These are phyloP conservation scores for Panicum virgatum DNA, from an alignment of 202 grass and related monocot species.

Conservation along the genomic window DNA sequence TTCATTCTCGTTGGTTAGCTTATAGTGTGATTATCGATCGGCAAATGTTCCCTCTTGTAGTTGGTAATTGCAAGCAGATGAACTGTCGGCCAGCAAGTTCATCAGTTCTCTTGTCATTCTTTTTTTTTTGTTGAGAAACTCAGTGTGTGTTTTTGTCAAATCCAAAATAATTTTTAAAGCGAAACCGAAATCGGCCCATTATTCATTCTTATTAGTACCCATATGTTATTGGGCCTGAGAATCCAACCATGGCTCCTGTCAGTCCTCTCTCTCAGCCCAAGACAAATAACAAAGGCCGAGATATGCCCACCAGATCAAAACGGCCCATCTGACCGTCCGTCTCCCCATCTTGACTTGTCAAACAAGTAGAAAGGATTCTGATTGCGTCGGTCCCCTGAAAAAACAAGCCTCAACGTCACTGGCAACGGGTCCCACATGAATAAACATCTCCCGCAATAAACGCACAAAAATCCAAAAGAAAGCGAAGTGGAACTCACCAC, in stretches of 20 bases:
- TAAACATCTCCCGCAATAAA: not conserved
- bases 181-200: not conserved
- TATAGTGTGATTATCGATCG: not conserved
- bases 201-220: not conserved
- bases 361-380: slow-evolving; percentile 14
- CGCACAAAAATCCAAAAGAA: not conserved
- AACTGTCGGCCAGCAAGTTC: not conserved
- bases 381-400: not conserved
- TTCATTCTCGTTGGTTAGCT: not conserved
- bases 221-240: not conserved
- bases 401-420: not conserved
- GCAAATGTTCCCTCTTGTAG: not conserved
- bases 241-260: not conserved
- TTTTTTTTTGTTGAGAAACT: no score
- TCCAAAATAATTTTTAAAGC: not conserved
- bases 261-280: not conserved
- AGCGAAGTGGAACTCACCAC: not conserved
- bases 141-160: not conserved
- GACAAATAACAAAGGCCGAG: not conserved
- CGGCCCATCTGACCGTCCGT: not conserved
- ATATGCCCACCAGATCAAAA: not conserved
- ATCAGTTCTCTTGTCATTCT: not conserved
- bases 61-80: slow-evolving; percentile 2
- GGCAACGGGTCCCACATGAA: not conserved
- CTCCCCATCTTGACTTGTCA: slow-evolving; percentile 34